Evolutionary conservation across 805 yeast species (phyloP).

Genomic region (Metschnikowia picachoensis): DNA sequence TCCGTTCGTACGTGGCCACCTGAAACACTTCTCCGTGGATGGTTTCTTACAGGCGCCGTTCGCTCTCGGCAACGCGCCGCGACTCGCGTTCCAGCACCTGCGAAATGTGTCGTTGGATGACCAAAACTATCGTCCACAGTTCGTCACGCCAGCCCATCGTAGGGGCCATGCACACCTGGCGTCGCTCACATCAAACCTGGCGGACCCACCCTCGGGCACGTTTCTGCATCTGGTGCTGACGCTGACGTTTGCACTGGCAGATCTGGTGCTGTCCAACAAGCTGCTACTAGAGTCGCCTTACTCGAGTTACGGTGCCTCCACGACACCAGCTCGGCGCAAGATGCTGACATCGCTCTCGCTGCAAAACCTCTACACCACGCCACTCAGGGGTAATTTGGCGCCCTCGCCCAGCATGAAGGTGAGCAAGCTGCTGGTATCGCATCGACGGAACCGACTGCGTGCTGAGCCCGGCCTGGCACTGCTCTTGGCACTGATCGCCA

Average conservation of each 20-base stretch:
- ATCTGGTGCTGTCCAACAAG: conserved; percentile 37
- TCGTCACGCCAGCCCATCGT: not conserved
- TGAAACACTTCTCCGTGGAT: conserved; percentile 19
- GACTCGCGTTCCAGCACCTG: conserved; percentile 17
- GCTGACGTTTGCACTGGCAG: conserved; percentile 28
- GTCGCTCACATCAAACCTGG: conserved; percentile 11
- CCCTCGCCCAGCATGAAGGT: conserved; percentile 23
- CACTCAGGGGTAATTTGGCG: conserved; percentile 23
- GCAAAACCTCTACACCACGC: conserved; percentile 28
- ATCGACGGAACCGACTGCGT: conserved; percentile 18
- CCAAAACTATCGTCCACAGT: conserved; percentile 6
- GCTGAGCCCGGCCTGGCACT: conserved; percentile 14
- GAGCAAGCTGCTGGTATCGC: conserved; percentile 26
- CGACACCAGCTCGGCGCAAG: conserved; percentile 37
- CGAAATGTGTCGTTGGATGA: conserved; percentile 20
- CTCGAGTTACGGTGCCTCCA: conserved; percentile 17
- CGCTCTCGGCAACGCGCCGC: conserved; percentile 16
- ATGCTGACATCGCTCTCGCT: conserved; percentile 34
- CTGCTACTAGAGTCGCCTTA: conserved; percentile 32
- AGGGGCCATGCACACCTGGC: conserved; percentile 12
- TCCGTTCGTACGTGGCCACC: conserved; percentile 13
- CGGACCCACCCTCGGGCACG: conserved; percentile 18
- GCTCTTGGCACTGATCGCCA: conserved; percentile 18
- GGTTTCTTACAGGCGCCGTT: conserved; percentile 23
- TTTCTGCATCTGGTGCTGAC: conserved; percentile 12